Base-by-base conservation (phyloP, 352 stramenopile species). In the Nothophytophthora sp. region DNA sequence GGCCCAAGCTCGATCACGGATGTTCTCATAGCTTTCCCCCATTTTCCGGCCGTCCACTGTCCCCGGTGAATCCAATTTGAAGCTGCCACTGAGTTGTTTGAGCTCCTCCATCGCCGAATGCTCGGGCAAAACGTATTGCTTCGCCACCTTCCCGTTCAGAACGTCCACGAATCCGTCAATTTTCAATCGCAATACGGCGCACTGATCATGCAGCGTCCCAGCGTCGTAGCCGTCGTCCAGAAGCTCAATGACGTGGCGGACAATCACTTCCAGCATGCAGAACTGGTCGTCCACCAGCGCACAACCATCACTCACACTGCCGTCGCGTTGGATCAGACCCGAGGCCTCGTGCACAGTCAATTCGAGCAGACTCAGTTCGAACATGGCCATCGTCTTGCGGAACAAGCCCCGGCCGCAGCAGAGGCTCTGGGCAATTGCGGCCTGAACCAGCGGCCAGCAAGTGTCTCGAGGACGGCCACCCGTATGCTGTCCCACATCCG, bases 391-490 rank as follows among this genome's bases (percentile, higher is more conserved):
- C 15, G 62, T 39, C 23, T 83, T 87, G 0, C 60, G 38, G 20
- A 75, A 72, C 8, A 86, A 33, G 9, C 50, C 59, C 9, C 33
- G 36, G 12, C 51, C 63, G 10, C 60, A 71, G 16, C 53, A 67
- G 5, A 88, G 27, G 15, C 73, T 67, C 8, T 70, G 61, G 6
- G 34, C 48, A 11, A 89, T 43, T 2, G 53, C 60, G 2, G 55
- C 58, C 2, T 64, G 48, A 2, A 89, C 75, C 5, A 89, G 44
- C 12, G 75, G 35, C 78, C 75, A 89, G 35, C 75, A 86, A 1
- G 70, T 87, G 38, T 73, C 70, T 19, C 78, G 64, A 6, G 50
- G 32, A 23, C 50, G 42, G 0, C 60, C 64, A 12, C 74, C 74
- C 2, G 74, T 87, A 43, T 89, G 75, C 13, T 63, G 58, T 2